Base-by-base conservation (phyloP, 768 basidiomycete genomes). In the Kwoniella dendrophila region DNA sequence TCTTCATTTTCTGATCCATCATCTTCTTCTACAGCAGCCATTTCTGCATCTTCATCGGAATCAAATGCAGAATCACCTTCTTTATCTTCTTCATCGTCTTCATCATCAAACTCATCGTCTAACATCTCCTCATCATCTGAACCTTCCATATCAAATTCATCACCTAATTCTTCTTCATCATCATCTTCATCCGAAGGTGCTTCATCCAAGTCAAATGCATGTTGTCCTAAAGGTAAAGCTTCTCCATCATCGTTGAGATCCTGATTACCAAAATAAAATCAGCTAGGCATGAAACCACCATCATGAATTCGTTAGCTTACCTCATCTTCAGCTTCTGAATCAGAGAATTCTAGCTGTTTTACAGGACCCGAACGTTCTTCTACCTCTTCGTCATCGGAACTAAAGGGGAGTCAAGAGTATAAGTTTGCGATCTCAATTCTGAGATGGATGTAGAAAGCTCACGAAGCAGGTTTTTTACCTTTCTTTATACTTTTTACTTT, bases 181-280 rank as follows among this genome's bases (percentile, higher is more conserved):
- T 74, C 74, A 22, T 69, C 71, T 22, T 59, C 68, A 11, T 65
- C 67, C 26, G 59, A 47, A 20, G 75, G 75, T 22, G 73, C 71
- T 56, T 69, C 68, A 43, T 73, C 76, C 12, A 77, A 68, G 56
- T 75, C 76, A 59, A 78, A 78, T 5, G 50, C 64, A 62, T 77
- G 76, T 34, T 59, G 61, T 22, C 71, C 66, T 32, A 60, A 24
- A 12, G 70, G 71, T 14, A 67, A 30, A 4, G 63, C 62, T 45
- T 76, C 75, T 30, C 69, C 63, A 38, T 66, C 71, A 29, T 67
- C 73, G 52, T 68, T 64, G 1, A 62, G 56, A 29, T 33, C 47
- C 47, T 67, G 20, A 16, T 33, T 11, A 26, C 8, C 14, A 3
- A 4, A 12, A 16, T 32, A 22, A 10, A 24, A 20, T 53, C 38